Conservation (phyloP, 2,329 filamentous ascomycete genomes). For the Nannizzia gypsea region DNA sequence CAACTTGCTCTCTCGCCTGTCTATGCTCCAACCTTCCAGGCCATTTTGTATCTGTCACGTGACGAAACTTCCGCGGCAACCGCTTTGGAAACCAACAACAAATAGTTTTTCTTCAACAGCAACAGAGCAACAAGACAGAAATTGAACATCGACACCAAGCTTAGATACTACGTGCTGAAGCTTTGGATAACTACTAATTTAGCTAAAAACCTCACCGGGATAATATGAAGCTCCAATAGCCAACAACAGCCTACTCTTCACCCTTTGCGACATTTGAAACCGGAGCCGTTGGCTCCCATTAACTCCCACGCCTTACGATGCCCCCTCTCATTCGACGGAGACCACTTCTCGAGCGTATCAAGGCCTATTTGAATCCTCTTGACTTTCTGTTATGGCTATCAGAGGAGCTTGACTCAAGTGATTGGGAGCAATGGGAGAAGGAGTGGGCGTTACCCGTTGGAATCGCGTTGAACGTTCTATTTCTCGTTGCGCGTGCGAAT, state of each 20-base stretch:
- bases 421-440: conserved; percentile 71
- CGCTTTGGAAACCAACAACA: neutral
- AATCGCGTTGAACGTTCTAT: conserved; percentile 61
- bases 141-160: neutral
- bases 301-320: conserved; percentile 35
- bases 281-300: neutral
- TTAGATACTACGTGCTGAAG: neutral
- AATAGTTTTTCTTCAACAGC: neutral
- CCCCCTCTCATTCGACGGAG: conserved; percentile 72
- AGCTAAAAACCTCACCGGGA: neutral
- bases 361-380: conserved; percentile 68
- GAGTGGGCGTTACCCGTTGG: conserved; percentile 65
- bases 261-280: no score
- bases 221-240: neutral
- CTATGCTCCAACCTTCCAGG: no score
- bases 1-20: no score
- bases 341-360: conserved; percentile 69
- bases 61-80: no score
- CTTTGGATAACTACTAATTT: neutral
- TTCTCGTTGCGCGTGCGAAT: conserved; percentile 75
- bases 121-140: neutral
- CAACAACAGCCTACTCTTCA: neutral
- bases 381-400: conserved; percentile 86
- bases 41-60: no score
- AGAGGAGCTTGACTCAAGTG: conserved; percentile 81